A percentile compares a stretch with the other conserved stretches of the same genome.
Conservation (phyloP, 2,329 filamentous ascomycete species). For the Exserohilum turcica region DNA sequence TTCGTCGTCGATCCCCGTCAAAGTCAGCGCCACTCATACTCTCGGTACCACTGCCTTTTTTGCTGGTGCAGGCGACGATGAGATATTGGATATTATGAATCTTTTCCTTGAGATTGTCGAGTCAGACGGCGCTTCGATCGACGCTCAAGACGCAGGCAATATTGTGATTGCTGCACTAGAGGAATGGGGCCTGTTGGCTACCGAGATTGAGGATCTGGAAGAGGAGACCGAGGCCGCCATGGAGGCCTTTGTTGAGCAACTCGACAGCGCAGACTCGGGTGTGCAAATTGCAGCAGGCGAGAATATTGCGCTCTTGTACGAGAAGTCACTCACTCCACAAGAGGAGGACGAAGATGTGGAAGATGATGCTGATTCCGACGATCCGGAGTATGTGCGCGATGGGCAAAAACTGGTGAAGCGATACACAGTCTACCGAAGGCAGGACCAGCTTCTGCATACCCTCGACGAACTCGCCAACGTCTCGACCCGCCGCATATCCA, state of each 20-base stretch:
- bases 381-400: slow-evolving; percentile 39
- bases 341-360: slow-evolving; percentile 62
- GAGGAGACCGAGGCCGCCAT: slow-evolving; percentile 72
- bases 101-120: slow-evolving; percentile 78
- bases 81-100: slow-evolving; percentile 72
- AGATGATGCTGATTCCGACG: slow-evolving; percentile 54
- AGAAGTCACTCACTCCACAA: slow-evolving; percentile 67
- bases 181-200: slow-evolving; percentile 81
- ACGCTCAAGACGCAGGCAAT: slow-evolving; percentile 70
- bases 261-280: slow-evolving; percentile 72
- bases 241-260: slow-evolving; percentile 83
- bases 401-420: slow-evolving; percentile 60
- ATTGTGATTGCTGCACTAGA: slow-evolving; percentile 77
- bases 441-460: slow-evolving; percentile 63
- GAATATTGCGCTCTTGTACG: slow-evolving; percentile 82
- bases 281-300: slow-evolving; percentile 80
- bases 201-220: slow-evolving; percentile 75
- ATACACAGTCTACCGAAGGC: slow-evolving; percentile 70
- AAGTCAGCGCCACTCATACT: slow-evolving; percentile 73
- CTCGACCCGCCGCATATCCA: slow-evolving; percentile 66
- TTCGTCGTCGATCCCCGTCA: slow-evolving; percentile 67
- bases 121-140: slow-evolving; percentile 75
- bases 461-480: slow-evolving; percentile 65
- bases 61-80: slow-evolving; percentile 72
- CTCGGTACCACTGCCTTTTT: slow-evolving; percentile 75